A percentile compares a stretch with the other conserved stretches of the same genome.
Evolutionary conservation across 73 alveolate genomes (phyloP).

Genomic region (Effrenium voratum): DNA sequence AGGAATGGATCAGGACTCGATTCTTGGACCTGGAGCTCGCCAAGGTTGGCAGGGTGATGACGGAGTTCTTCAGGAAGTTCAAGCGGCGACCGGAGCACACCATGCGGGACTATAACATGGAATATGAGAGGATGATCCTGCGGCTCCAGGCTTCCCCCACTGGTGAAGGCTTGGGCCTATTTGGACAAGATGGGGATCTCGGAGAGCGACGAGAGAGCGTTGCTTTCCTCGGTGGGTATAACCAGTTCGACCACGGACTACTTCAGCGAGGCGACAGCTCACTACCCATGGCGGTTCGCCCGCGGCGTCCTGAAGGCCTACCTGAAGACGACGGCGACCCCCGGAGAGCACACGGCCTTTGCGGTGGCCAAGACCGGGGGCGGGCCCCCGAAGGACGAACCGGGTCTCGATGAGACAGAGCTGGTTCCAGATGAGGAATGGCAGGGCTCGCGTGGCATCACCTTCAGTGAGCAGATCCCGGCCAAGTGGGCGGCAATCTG

Average conservation of each 20-base stretch:
- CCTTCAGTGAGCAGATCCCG: background rate
- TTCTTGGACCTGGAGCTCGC: background rate
- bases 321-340: too few species aligned
- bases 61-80: background rate
- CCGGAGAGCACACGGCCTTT: too few species aligned
- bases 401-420: too few species aligned
- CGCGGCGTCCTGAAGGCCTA: conserved; percentile 10
- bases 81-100: background rate
- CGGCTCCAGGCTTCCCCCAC: too few species aligned
- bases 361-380: too few species aligned
- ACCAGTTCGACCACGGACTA: background rate
- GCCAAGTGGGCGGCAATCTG: too few species aligned
- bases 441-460: too few species aligned
- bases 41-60: background rate
- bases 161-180: background rate
- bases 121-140: background rate
- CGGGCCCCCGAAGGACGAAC: too few species aligned
- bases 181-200: background rate
- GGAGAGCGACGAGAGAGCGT: background rate
- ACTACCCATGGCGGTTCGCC: background rate
- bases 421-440: background rate
- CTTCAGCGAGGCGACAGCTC: background rate
- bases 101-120: background rate
- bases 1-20: background rate
- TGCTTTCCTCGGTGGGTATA: background rate